A percentile compares a stretch with the other conserved stretches of the same genome.
Evolutionary conservation across 805 yeast genomes (phyloP).

Genomic region (Pichia manshurica): DNA sequence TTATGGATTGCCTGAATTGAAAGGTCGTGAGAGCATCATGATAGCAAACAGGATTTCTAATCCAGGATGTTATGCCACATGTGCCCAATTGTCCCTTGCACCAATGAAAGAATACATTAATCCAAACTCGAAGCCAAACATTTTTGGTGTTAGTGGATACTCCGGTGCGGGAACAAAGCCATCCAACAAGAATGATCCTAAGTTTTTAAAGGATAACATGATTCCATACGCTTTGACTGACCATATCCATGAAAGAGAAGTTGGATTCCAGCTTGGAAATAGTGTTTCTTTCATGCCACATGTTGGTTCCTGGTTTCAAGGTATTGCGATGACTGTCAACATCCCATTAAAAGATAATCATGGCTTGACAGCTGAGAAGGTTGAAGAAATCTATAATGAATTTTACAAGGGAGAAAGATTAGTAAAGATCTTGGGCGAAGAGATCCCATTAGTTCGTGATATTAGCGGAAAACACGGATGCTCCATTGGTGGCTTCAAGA

Average conservation of each 20-base stretch:
- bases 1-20: constrained; percentile 93
- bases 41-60: constrained; percentile 79
- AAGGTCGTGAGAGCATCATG: constrained; percentile 59
- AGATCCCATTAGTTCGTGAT: constrained; percentile 88
- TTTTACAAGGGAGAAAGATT: constrained; percentile 83
- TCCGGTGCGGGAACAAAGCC: constrained; percentile 99
- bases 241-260: constrained; percentile 94
- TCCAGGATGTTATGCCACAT: constrained; percentile 99
- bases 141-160: constrained; percentile 96
- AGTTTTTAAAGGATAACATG: constrained; percentile 69
- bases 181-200: constrained; percentile 86
- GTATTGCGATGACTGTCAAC: constrained; percentile 86
- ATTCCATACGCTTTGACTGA: constrained; percentile 95
- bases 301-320: constrained; percentile 99
- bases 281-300: constrained; percentile 92
- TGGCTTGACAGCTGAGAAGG: constrained; percentile 66
- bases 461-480: constrained; percentile 93
- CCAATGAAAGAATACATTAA: constrained; percentile 60
- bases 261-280: constrained; percentile 70
- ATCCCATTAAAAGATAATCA: constrained; percentile 69
- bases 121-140: constrained; percentile 66
- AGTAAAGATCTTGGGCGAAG: constrained; percentile 83
- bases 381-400: constrained; percentile 80
- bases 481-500: constrained; percentile 92
- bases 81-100: constrained; percentile 87